Percentiles rank a stretch among this genome's conserved stretches.
These are phyloP conservation scores for Xylariaceae sp. DNA, from an alignment of 2,329 filamentous ascomycete genomes.

Conservation along the genomic window DNA sequence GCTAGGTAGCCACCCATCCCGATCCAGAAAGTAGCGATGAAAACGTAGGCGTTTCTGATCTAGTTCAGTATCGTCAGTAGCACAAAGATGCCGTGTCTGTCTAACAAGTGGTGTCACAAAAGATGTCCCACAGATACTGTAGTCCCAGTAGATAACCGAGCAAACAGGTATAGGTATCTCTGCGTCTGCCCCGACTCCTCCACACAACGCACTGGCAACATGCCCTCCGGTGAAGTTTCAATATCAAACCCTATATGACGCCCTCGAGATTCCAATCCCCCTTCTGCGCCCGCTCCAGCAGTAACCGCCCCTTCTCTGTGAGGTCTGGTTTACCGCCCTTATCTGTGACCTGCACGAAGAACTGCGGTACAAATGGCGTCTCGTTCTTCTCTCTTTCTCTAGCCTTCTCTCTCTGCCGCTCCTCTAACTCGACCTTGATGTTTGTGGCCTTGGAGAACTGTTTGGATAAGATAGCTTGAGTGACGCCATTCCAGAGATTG, in stretches of 20 bases:
- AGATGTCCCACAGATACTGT: too few species aligned
- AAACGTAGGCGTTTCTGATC: too few species aligned
- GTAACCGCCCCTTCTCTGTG: constrained; percentile 50
- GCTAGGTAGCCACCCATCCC: too few species aligned
- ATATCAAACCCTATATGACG: constrained; percentile 32
- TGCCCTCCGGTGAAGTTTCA: too few species aligned
- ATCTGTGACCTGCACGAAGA: constrained; percentile 66
- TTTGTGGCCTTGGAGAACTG: constrained; percentile 82
- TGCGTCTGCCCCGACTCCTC: constrained; percentile 1
- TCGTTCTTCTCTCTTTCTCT: constrained; percentile 71
- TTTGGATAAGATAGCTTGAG: constrained; percentile 77
- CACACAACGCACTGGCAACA: too few species aligned
- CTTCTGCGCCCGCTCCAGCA: constrained; percentile 52
- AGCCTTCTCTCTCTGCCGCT: constrained; percentile 81
- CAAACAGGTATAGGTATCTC: constrained; percentile 3
- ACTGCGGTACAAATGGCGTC: constrained; percentile 78
- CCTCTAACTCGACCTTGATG: constrained; percentile 88
- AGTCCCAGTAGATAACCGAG: too few species aligned
- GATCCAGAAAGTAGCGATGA: too few species aligned
- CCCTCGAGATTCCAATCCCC: constrained; percentile 51
- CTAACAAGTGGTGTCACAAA: too few species aligned
- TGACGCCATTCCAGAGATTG: constrained; percentile 83
- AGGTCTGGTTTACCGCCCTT: constrained; percentile 56
- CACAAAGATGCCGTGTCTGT: too few species aligned
- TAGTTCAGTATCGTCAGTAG: too few species aligned